Evolutionary conservation across 768 basidiomycete species (phyloP), one percentile per base, ranked within the genome.

Genomic region (Tricholoma matsutake): DNA sequence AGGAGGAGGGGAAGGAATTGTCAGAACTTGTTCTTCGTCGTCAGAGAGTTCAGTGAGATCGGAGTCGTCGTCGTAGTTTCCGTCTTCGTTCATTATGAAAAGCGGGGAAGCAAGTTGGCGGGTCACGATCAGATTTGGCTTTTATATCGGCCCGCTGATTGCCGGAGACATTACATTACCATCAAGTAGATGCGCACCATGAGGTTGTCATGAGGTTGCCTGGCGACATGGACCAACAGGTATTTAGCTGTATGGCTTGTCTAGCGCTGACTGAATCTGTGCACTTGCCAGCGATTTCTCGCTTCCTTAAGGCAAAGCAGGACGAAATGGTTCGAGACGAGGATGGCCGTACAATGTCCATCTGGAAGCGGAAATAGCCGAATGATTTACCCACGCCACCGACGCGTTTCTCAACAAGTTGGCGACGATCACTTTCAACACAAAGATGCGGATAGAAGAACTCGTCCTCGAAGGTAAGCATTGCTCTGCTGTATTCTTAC

Each of bases 381-480:
- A 45, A 39, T 41, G 13, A 32, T 14, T 61, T 53, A 29, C 34
- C 54, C 60, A 61, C 62, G 61, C 64, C 61, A 67, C 64, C 49
- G 56, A 64, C 65, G 65, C 65, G 65, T 53, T 28, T 34, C 29
- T 18, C 11, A 3, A 11, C 58, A 41, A 63, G 31, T 41, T 58
- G 22, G 9, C 45, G 2, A 22, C 22, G 13, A 20, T 43, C 14
- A 54, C 43, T 52, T 18, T 57, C 29, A 52, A 57, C 34, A 60
- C 52, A 54, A 79, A 67, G 60, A 96, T 96, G 95, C 81, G 94
- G 65, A 95, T 97, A 65, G 93, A 96, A 71, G 96, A 98, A 69
- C 86, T 98, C 28, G 89, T 98, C 60, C 83, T 98, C 57, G 96
- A 98, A 74, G 94, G 93, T 85, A 67, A 34, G 73, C 60, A 29